Evolutionary conservation across 768 basidiomycete species (phyloP).

Genomic region (Epithele typhae): DNA sequence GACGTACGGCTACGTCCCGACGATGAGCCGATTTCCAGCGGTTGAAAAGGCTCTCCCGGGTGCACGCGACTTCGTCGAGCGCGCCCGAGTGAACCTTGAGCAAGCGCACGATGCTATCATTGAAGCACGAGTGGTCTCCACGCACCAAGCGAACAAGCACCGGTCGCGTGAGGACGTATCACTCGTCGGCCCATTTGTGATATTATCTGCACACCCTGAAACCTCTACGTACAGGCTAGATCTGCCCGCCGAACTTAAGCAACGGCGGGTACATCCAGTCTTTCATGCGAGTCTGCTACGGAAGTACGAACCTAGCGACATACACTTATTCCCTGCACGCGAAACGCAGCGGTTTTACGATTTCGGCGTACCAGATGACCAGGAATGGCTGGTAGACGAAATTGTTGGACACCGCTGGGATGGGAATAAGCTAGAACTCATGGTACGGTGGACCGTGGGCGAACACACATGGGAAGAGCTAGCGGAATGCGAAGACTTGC

Average conservation of each 20-base stretch:
- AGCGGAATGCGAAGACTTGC: constrained; percentile 5
- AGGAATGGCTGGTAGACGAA: constrained; percentile 36
- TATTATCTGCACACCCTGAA: constrained; percentile 15
- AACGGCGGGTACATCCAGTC: constrained; percentile 22
- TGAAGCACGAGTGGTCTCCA: constrained; percentile 26
- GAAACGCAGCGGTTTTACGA: constrained; percentile 27
- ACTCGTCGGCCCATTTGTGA: constrained; percentile 34
- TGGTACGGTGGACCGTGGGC: constrained; percentile 12
- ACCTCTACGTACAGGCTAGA: constrained; percentile 28
- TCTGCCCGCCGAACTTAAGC: constrained; percentile 24
- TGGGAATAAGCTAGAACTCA: background rate
- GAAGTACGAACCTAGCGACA: constrained; percentile 27
- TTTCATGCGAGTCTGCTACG: constrained; percentile 34
- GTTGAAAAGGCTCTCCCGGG: constrained; percentile 12
- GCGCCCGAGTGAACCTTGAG: constrained; percentile 21
- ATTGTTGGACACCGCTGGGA: constrained; percentile 23
- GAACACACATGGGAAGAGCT: constrained; percentile 17
- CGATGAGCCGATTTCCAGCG: background rate
- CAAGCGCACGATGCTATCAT: constrained; percentile 37
- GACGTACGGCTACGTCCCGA: constrained; percentile 19
- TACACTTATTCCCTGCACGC: constrained; percentile 31
- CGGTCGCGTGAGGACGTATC: constrained; percentile 10
- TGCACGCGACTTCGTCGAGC: constrained; percentile 22
- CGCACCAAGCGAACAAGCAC: constrained; percentile 25
- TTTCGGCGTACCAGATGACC: constrained; percentile 28